A percentile compares a stretch with the other conserved stretches of the same genome.
Conservation (phyloP, 1,284 basidiomycete genomes). For the Xerocomus amazonicus region DNA sequence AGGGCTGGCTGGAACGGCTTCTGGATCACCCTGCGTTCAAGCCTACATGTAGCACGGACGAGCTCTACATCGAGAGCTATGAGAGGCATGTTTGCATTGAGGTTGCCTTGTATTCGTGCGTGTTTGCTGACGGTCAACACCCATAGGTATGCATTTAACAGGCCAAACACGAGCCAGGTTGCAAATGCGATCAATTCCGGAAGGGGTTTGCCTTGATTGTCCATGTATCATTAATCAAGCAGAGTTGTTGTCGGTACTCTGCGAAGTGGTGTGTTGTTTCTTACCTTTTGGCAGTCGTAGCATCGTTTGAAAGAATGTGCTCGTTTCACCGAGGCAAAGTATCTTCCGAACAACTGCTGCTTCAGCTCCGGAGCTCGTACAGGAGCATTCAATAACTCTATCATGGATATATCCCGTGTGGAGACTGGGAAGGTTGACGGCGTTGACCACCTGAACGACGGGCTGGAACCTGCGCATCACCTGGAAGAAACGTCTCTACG, state of each 20-base stretch:
- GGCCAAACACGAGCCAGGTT: constrained; percentile 70
- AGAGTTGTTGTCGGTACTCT: background rate
- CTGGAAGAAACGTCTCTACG: no score
- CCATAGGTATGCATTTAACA: constrained; percentile 66
- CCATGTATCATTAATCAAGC: background rate
- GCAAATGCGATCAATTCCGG: constrained; percentile 70
- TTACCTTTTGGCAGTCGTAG: background rate
- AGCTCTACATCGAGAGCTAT: constrained; percentile 75
- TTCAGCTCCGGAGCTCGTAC: no score
- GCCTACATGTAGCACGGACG: constrained; percentile 65
- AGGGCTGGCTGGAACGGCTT: constrained; percentile 53
- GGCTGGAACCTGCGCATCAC: no score
- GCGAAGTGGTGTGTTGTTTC: no score
- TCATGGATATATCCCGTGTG: no score
- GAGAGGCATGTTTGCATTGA: constrained; percentile 46
- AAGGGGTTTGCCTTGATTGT: constrained; percentile 51
- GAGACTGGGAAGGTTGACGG: no score
- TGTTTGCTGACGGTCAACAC: background rate
- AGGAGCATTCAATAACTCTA: no score
- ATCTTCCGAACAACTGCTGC: no score
- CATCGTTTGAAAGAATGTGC: no score
- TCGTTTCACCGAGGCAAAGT: no score
- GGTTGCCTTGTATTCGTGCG: background rate
- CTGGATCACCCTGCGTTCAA: constrained; percentile 63
- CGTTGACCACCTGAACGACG: no score